phyloP scores from a whole-genome alignment of 495 filamentous ascomycete species.

The Lasiosphaeria miniovina region DNA sequence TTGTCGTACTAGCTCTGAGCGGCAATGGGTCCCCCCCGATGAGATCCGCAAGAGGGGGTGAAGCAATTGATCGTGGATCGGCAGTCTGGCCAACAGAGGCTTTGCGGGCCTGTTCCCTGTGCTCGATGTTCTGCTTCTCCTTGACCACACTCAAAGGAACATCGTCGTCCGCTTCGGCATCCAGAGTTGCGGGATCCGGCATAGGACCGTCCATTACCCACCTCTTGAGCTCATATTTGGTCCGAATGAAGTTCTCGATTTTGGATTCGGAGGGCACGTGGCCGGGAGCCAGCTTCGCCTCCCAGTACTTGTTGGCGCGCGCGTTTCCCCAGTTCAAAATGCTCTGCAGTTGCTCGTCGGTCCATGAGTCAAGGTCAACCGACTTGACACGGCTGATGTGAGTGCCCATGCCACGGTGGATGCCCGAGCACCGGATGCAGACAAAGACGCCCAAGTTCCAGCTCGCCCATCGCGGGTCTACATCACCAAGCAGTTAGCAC shows the following conservation, averaged over 20 bases:
- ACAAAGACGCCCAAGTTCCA: conserved; percentile 97
- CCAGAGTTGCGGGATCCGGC: conserved; percentile 84
- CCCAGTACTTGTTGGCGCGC: conserved; percentile 98
- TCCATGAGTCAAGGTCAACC: conserved; percentile 96
- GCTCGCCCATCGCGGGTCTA: conserved; percentile 96
- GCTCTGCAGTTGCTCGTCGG: conserved; percentile 92
- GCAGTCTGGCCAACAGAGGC: conserved; percentile 36
- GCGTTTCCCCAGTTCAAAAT: conserved; percentile 92
- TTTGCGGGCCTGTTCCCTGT: conserved; percentile 45
- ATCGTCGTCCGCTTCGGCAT: conserved; percentile 80
- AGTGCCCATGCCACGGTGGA: conserved; percentile 97
- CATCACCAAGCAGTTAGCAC: conserved; percentile 16
- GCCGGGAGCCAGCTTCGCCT: conserved; percentile 84
- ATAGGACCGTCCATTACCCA: conserved; percentile 98
- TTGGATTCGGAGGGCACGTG: conserved; percentile 98
- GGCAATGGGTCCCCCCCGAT: conserved; percentile 47
- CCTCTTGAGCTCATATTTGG: conserved; percentile 96
- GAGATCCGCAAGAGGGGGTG: conserved; percentile 45
- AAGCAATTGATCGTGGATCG: conserved; percentile 25
- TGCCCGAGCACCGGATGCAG: conserved; percentile 96
- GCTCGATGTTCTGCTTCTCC: conserved; percentile 54
- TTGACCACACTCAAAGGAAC: conserved; percentile 59
- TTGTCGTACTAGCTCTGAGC: conserved; percentile 54
- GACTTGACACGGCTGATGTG: conserved; percentile 98
- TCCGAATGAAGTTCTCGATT: conserved; percentile 98